Evolutionary conservation across 108 stramenopile species (phyloP).

Genomic region (Skeletonema potamos): DNA sequence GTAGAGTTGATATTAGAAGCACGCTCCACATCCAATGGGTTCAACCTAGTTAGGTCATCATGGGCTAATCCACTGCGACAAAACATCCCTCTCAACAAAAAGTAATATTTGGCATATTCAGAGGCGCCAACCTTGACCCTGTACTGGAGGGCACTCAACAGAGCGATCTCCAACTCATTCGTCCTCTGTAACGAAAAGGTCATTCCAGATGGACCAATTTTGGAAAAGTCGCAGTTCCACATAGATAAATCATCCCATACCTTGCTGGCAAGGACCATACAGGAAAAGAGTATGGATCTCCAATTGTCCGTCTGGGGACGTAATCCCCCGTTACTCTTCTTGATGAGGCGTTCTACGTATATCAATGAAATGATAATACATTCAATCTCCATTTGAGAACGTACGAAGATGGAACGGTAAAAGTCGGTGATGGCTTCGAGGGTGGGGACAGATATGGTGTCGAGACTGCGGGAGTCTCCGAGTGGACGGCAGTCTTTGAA

Average conservation of each 20-base stretch:
- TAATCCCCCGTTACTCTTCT: constrained; percentile 77
- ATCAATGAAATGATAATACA: constrained; percentile 96
- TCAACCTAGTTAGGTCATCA: constrained; percentile 51
- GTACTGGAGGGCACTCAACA: constrained; percentile 72
- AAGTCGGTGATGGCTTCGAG: constrained; percentile 75
- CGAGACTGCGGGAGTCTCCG: constrained; percentile 20
- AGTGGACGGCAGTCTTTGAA: constrained; percentile 28
- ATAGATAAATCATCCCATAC: constrained; percentile 98
- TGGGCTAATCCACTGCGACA: constrained; percentile 72
- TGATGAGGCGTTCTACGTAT: constrained; percentile 94
- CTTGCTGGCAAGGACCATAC: constrained; percentile 92
- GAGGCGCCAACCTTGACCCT: constrained; percentile 89
- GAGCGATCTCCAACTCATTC: constrained; percentile 89
- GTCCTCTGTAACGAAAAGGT: constrained; percentile 85
- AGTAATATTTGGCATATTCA: constrained; percentile 98
- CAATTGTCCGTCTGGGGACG: constrained; percentile 79
- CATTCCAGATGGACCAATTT: constrained; percentile 73
- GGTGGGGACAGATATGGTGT: constrained; percentile 51
- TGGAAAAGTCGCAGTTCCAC: constrained; percentile 95
- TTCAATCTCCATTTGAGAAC: constrained; percentile 91
- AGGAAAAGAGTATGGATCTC: constrained; percentile 87
- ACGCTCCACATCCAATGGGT: constrained; percentile 76
- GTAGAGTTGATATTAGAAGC: constrained; percentile 15
- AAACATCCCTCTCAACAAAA: constrained; percentile 85
- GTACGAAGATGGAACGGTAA: constrained; percentile 81